Base-by-base conservation (phyloP, 2,329 filamentous ascomycete genomes). In the Phyllosticta capitalensis region DNA sequence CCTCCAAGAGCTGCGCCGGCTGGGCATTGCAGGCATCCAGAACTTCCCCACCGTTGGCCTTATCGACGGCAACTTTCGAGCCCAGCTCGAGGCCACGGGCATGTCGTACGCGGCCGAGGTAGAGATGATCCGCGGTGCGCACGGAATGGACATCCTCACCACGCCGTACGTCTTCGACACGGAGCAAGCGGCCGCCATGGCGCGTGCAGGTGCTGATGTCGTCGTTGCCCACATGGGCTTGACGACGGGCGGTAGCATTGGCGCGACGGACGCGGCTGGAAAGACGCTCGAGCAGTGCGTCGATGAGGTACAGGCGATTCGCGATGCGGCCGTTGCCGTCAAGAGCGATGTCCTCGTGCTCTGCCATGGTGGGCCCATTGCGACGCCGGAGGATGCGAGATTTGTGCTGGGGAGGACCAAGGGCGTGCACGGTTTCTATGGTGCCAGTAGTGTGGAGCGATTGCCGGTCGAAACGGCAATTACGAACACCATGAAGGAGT, bases 11-110 rank as follows among this genome's bases (percentile, higher is more conserved):
- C 74, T 89, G 38, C 79, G 80, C 58, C 78, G 78, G 1, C 70
- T 87, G 17, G 86, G 86, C 0, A 88, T 89, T 63, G 81, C 81
- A 1, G 87, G 87, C 1, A 79, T 89, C 14, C 86, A 89, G 69
- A 89, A 89, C 65, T 89, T 89, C 67, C 86, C 86, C 0, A 89
- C 86, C 0, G 58, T 89, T 1, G 86, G 86, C 0, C 73, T 89
- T 21, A 84, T 89, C 38, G 86, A 89, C 68, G 86, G 85, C 1
- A 77, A 77, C 12, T 89, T 89, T 67, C 79, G 87, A 12, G 77
- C 78, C 21, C 85, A 86, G 64, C 76, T 90, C 1, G 87, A 89
- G 67, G 85, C 88, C 69, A 89, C 86, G 1, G 85, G 83, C 9
- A 89, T 89, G 85, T 81, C 82, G 1, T 89, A 84, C 66, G 80